Base-by-base conservation (phyloP, 1,284 basidiomycete genomes). In the Chalciporus piperatoides region DNA sequence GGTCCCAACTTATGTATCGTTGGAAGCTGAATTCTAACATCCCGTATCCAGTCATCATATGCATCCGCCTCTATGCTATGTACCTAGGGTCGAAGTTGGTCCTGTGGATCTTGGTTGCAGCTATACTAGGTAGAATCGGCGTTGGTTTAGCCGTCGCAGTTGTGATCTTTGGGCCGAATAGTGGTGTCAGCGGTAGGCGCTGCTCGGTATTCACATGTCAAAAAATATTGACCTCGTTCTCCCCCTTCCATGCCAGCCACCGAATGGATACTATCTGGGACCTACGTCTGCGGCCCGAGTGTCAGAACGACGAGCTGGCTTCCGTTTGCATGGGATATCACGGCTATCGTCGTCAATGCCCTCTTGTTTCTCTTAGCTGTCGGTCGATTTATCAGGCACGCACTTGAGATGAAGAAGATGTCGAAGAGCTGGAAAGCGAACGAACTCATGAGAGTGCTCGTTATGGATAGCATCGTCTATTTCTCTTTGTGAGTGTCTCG, bases 21-120 rank as follows among this genome's bases (percentile, higher is more conserved):
- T 19, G 2, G 6, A 2, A 40, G 0, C 8, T 11, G 1, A 10
- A 1, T 32, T 33, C 36, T 55, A 8, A 52, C 10, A 4, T 8
- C 4, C 3, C 25, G 17, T 33, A 5, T 12, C n/a, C n/a, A 61
- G 56, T 35, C 14, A 51, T 59, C 47, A 59, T 62, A 36, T 27
- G 44, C 24, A 45, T 62, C 37, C 46, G 55, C 14, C 37, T 60
- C 38, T 60, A 59, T 39, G 37, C 58, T 27, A 59, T 61, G 59
- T 61, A 57, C 28, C 39, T 60, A 4, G 33, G 44, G 10, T 62
- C 58, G 4, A 52, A 28, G 17, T 23, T 9, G 24, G 23, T 62
- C 25, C 17, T 55, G 3, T 25, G 1, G 21, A 39, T 57, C 36
- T 19, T 61, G 35, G 17, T 48, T 12, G 23, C 19, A 15, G 32